Evolutionary conservation across 1,139 yeast genomes (phyloP), one percentile per base, ranked within the genome.

Genomic region (Kazachstania sp.): DNA sequence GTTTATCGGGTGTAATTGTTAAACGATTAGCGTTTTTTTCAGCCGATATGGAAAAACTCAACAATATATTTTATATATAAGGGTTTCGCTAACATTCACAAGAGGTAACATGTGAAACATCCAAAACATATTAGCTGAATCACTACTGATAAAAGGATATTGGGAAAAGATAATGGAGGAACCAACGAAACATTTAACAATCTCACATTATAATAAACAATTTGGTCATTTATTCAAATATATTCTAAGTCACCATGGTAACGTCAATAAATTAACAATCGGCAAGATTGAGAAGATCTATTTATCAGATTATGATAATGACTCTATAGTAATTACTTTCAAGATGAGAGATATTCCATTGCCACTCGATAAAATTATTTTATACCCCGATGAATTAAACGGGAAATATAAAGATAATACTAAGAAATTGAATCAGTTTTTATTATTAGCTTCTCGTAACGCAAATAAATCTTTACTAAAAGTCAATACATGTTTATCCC

Each of bases 231-330:
- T 90, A 13, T 69, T 87, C 32, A 75, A 72, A 52, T 96, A 87
- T 66, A 84, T 80, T 60, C 71, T 86, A 37, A 79, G 71, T 16
- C 81, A 75, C 41, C 86, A 81, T 57, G 90, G 83, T 2, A 71
- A 74, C 3, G 75, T 80, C 31, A 63, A 70, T 15, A 62, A 72
- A 12, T 63, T 68, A 19, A 64, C 72, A 15, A 63, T 68, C 18
- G 53, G 66, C 9, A 64, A 69, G 50, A 68, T 79, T 45, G 66
- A 70, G 42, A 71, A 72, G 41, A 71, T 79, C 44, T 71, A 71
- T 51, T 28, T 30, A 9, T 71, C 74, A 39, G 64, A 48, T 64
- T 82, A 36, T 3, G 74, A 72, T 32, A 63, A 82, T 47, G 68
- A 70, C 12, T 71, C 63, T 60, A 71, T 71, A 60, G 63, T 62